Base-by-base conservation (phyloP, 2,329 filamentous ascomycete genomes). In the Nannizziopsis arthrosporioides region DNA sequence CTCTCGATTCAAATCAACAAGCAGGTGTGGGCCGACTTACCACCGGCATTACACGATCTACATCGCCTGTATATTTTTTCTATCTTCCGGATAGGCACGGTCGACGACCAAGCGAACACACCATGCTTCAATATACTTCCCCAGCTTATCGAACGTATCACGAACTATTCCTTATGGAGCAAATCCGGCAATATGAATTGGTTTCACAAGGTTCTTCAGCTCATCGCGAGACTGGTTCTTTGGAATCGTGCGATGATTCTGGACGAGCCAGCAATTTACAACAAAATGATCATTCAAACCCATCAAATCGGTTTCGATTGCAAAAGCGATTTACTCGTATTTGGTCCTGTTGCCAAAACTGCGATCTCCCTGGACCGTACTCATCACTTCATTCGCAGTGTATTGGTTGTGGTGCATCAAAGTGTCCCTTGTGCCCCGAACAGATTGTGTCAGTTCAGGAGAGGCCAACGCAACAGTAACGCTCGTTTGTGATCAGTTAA, bases 111-210 rank as follows among this genome's bases (percentile, higher is more conserved):
- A 54, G 45, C 32, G 42, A 50, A 38, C 48, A 51, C 36, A 48
- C 53, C 10, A 43, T 46, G 2, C 42, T 55, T 11, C 54, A 56
- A 37, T 55, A 55, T 48, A 44, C 44, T 15, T 53, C 49, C 19
- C 52, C 46, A 9, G 22, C 15, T 11, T 39, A 54, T 30, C 40
- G 50, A 27, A 38, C 19, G 10, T 36, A 34, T 9, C 41, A 51
- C 12, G 46, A 51, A 46, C n/a, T 30, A 31, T 42, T 51, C 30
- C 45, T 38, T 14, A 10, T 30, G 12, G 34, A 46, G 10, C 48
- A 51, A 27, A 15, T 42, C n/a, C 17, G 27, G 35, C 35, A 45
- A 32, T 49, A 41, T 19, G 36, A 49, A 27, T 31, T 47, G 18
- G 34, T 30, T 18, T 42, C 38, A 18, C 19, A 31, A 4, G 27